phyloP scores from a whole-genome alignment of 2,329 filamentous ascomycete genomes.

The Helotiales sp. region DNA sequence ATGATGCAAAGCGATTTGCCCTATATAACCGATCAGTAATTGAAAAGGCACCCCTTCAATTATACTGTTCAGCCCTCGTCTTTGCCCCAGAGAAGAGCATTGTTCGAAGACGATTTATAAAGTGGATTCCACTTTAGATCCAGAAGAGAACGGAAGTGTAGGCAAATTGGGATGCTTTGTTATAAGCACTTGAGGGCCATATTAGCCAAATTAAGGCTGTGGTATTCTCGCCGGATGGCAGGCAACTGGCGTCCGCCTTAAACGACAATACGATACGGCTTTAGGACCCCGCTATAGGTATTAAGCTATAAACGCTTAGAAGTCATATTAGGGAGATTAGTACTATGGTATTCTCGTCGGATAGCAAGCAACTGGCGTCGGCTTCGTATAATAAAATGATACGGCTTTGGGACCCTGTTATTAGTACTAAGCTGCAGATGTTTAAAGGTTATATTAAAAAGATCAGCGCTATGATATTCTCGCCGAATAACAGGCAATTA shows the following conservation, averaged over 20 bases:
- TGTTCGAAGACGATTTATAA: neutral
- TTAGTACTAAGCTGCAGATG: neutral
- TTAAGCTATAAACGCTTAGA: neutral
- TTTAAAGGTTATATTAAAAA: neutral
- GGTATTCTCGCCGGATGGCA: neutral
- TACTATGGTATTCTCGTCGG: neutral
- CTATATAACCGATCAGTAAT: neutral
- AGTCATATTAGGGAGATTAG: neutral
- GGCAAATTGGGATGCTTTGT: neutral
- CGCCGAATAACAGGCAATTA: neutral
- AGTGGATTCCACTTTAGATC: neutral
- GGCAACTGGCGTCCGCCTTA: neutral
- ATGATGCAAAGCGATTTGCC: neutral
- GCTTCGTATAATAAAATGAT: neutral
- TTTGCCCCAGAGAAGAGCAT: neutral
- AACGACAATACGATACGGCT: neutral
- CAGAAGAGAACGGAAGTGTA: neutral
- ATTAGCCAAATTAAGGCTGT: neutral
- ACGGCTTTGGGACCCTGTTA: neutral
- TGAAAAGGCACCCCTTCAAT: neutral
- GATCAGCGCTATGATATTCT: neutral
- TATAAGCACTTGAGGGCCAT: neutral
- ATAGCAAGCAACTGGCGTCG: neutral
- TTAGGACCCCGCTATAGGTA: neutral
- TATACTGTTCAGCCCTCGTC: neutral